Evolutionary conservation across 225 moss, liverwort and hornwort species (phyloP), one percentile per base, ranked within the genome.

Genomic region (Pseudisothecium myosuroides): DNA sequence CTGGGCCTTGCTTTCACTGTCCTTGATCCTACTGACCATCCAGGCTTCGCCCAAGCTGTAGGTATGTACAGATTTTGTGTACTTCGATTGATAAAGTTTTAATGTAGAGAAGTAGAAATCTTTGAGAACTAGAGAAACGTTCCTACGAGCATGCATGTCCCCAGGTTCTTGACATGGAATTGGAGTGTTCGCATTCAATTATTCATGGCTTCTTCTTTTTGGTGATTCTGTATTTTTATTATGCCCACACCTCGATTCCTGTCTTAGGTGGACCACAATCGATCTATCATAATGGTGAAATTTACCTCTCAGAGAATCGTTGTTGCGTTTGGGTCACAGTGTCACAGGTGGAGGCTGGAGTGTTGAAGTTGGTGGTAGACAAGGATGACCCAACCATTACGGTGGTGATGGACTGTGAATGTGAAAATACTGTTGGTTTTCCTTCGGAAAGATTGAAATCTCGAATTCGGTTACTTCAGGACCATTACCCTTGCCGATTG

Each of bases 21-120:
- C 45, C 93, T 99, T 79, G 90, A 90, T 93, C 91, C 96, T 49
- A 91, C 94, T 72, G 95, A 99, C 80, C 95, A 98, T 87, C 96
- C 99, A 64, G 96, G 93, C 83, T 99, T 99, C 89, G 96, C 97
- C 75, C 99, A 99, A 93, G 99, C 99, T 88, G 94, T 97, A 50
- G 97, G 99, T 99, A 92, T 93, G 96, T 91, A n/a, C 60, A 80
- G 67, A 67, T 86, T 28, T 61, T 43, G 47, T 68, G 69, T 74
- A 29, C 90, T 85, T 82, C 21, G 75, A 49, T 73, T 76, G 63
- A 76, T 26, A 29, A 65, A 64, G 7, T 62, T 45, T 10, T 77
- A 56, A 75, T 61, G 37, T 55, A 68, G 75, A 64, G 59, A 61
- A 75, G 52, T 63, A 56, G 60, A 71, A 55, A 68, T 82, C n/a